Percentiles rank a stretch among this genome's conserved stretches.
These are phyloP conservation scores for Leucaena leucocephala DNA, from an alignment of 306 rosid species.

Conservation along the genomic window DNA sequence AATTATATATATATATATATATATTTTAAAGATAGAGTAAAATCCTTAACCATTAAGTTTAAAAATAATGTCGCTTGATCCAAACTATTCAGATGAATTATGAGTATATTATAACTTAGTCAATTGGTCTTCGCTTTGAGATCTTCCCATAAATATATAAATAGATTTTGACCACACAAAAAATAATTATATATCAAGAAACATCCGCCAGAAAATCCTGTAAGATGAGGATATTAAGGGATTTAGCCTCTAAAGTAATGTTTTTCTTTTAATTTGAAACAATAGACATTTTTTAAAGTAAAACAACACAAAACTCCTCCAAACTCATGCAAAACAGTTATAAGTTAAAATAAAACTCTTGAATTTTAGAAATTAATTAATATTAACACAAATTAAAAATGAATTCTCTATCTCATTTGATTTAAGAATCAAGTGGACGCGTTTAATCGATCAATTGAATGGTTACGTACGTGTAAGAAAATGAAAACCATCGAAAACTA, in stretches of 20 bases:
- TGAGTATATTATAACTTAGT: neutral
- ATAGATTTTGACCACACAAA: too few species aligned
- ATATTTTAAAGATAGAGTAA: neutral
- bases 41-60: neutral
- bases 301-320: neutral
- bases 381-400: neutral
- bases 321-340: neutral
- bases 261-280: neutral
- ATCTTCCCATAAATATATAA: neutral
- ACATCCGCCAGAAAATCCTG: neutral
- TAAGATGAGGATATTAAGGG: slow-evolving; percentile 1
- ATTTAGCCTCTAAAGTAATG: neutral
- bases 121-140: neutral
- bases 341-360: neutral
- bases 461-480: neutral
- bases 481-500: slow-evolving; percentile 1
- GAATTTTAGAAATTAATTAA: neutral
- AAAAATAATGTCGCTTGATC: neutral
- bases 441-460: neutral
- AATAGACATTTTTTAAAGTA: neutral
- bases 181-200: neutral
- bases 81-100: neutral
- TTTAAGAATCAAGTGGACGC: neutral
- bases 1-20: neutral
- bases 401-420: neutral